Evolutionary conservation across 176 grass and related monocot genomes (phyloP).

Genomic region (Poa pratensis): DNA sequence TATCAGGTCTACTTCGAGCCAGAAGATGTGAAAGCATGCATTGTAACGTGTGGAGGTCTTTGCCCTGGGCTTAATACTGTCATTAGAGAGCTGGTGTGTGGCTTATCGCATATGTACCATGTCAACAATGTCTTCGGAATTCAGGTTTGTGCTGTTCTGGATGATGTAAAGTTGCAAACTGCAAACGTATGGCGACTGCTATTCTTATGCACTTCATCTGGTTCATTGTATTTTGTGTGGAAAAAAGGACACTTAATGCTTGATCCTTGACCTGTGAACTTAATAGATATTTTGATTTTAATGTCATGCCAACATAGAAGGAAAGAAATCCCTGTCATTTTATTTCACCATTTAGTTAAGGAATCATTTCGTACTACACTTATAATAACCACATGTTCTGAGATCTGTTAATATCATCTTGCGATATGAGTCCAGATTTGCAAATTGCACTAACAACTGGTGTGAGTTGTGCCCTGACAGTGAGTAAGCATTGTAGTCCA

Average conservation of each 20-base stretch:
- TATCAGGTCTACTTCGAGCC: conserved; percentile 85
- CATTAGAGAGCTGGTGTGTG: conserved; percentile 96
- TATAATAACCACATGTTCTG: conserved; percentile 20
- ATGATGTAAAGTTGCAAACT: conserved; percentile 25
- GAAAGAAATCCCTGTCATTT: not conserved
- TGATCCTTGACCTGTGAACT: conserved; percentile 23
- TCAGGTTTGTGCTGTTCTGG: conserved; percentile 63
- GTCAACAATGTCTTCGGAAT: conserved; percentile 75
- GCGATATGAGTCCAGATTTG: not conserved
- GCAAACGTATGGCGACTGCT: not conserved
- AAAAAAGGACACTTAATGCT: not conserved
- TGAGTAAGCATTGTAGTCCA: not conserved
- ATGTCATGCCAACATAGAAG: not conserved
- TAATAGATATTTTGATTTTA: not conserved
- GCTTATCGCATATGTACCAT: conserved; percentile 92
- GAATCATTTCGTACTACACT: conserved; percentile 30
- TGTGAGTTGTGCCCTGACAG: not conserved
- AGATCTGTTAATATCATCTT: not conserved
- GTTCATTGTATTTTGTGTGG: not conserved
- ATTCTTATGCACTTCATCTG: not conserved
- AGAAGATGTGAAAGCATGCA: conserved; percentile 86
- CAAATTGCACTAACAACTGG: not conserved
- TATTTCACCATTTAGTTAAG: not conserved
- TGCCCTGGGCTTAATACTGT: conserved; percentile 98
- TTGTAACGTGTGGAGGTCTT: conserved; percentile 98